Conservation (phyloP, 108 stramenopile genomes). For the Epithemia pelagica region DNA sequence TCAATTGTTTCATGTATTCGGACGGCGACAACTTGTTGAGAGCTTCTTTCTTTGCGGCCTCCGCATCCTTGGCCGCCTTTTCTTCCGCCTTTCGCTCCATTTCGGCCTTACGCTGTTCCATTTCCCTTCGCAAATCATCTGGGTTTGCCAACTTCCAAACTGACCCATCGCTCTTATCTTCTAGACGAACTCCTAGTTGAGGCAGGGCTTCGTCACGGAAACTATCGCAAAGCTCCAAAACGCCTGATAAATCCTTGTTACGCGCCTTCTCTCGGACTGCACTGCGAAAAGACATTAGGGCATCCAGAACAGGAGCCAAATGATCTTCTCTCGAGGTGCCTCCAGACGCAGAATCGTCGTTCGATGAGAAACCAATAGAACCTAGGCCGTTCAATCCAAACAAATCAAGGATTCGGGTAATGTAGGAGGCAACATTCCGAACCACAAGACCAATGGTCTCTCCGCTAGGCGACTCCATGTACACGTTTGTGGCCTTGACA, state of each 20-base stretch:
- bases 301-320: conserved; percentile 70
- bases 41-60: conserved; percentile 46
- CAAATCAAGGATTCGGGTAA: conserved; percentile 80
- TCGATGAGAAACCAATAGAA: conserved; percentile 66
- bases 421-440: conserved; percentile 72
- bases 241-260: conserved; percentile 35
- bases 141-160: conserved; percentile 93
- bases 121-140: conserved; percentile 63
- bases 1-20: conserved; percentile 28
- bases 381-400: conserved; percentile 85
- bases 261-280: conserved; percentile 64
- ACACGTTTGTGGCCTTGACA: conserved; percentile 74
- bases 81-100: conserved; percentile 33
- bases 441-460: conserved; percentile 53
- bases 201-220: conserved; percentile 86
- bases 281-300: conserved; percentile 79
- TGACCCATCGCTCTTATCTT: conserved; percentile 77
- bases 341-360: conserved; percentile 23
- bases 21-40: conserved; percentile 17
- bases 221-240: conserved; percentile 78
- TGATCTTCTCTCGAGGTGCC: conserved; percentile 36
- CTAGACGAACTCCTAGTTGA: conserved; percentile 84
- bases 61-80: conserved; percentile 44
- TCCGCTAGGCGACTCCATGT: conserved; percentile 36
- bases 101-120: conserved; percentile 57